Evolutionary conservation across 2,329 filamentous ascomycete genomes (phyloP).

Genomic region (Trichocomaceae sp.): DNA sequence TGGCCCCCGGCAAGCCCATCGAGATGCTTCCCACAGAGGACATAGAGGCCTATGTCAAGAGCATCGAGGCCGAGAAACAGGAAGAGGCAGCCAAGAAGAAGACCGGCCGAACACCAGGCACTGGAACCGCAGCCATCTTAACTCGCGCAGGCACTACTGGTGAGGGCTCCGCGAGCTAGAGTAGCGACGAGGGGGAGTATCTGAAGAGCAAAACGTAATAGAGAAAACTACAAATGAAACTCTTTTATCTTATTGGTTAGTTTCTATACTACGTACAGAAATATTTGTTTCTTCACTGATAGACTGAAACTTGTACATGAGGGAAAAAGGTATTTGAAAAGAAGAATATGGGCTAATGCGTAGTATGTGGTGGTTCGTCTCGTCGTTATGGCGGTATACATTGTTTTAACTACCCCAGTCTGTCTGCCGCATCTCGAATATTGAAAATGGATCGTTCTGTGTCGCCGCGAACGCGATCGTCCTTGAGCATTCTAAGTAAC

Average conservation of each 20-base stretch:
- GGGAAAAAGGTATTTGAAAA: slow-evolving; percentile 4
- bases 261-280: not conserved
- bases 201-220: slow-evolving; percentile 1
- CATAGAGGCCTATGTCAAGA: slow-evolving; percentile 97
- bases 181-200: slow-evolving; percentile 14
- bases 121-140: slow-evolving; percentile 59
- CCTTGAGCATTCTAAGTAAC: slow-evolving; percentile 68
- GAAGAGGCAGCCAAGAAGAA: slow-evolving; percentile 98
- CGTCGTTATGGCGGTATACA: slow-evolving; percentile 12
- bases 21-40: slow-evolving; percentile 94
- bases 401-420: slow-evolving; percentile 55
- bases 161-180: slow-evolving; percentile 26
- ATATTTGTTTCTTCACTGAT: not conserved
- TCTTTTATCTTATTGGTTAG: not conserved
- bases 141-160: slow-evolving; percentile 50
- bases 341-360: not conserved
- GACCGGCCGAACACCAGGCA: slow-evolving; percentile 51
- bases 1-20: slow-evolving; percentile 84
- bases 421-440: slow-evolving; percentile 65
- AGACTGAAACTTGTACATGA: not conserved
- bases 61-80: slow-evolving; percentile 98
- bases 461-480: slow-evolving; percentile 65
- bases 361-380: slow-evolving; percentile 20
- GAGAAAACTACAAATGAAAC: slow-evolving; percentile 4
- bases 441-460: slow-evolving; percentile 65